phyloP scores from a whole-genome alignment of 345 rosid genomes.

The Stellera chamaejasme region DNA sequence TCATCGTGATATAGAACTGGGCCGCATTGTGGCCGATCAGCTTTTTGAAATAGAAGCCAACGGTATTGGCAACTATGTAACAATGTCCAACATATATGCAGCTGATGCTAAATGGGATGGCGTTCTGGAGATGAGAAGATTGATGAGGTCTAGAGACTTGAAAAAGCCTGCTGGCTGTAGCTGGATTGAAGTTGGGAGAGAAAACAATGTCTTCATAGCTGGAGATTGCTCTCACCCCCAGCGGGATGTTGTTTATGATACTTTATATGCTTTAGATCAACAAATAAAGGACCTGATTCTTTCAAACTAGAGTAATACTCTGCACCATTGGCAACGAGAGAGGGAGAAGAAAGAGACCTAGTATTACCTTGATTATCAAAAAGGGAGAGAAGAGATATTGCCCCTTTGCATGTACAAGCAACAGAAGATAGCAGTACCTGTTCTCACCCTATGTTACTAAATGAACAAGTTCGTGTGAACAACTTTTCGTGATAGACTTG shows the following conservation, averaged over 20 bases:
- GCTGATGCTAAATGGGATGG: constrained; percentile 77
- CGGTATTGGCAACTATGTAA: constrained; percentile 57
- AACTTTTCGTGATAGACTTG: not conserved
- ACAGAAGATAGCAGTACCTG: not conserved
- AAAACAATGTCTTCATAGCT: constrained; percentile 52
- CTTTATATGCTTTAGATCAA: constrained; percentile 31
- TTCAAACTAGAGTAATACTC: too few species aligned
- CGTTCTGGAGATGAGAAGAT: constrained; percentile 66
- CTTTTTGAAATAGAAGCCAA: constrained; percentile 52
- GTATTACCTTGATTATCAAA: not conserved
- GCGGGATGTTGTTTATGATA: constrained; percentile 34
- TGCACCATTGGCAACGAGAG: too few species aligned
- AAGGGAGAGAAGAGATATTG: not conserved
- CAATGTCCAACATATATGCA: constrained; percentile 76
- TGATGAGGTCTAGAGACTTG: constrained; percentile 57
- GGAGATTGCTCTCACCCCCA: constrained; percentile 66
- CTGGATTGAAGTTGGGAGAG: constrained; percentile 75
- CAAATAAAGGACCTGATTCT: constrained; percentile 52
- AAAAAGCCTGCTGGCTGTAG: constrained; percentile 85
- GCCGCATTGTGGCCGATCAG: constrained; percentile 42
- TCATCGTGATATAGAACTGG: constrained; percentile 58
- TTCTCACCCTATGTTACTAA: not conserved
- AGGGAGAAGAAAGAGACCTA: too few species aligned
- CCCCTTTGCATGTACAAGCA: not conserved
- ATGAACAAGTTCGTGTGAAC: not conserved